Conservation (phyloP, 306 rosid species). For the Trifolium fragiferum region DNA sequence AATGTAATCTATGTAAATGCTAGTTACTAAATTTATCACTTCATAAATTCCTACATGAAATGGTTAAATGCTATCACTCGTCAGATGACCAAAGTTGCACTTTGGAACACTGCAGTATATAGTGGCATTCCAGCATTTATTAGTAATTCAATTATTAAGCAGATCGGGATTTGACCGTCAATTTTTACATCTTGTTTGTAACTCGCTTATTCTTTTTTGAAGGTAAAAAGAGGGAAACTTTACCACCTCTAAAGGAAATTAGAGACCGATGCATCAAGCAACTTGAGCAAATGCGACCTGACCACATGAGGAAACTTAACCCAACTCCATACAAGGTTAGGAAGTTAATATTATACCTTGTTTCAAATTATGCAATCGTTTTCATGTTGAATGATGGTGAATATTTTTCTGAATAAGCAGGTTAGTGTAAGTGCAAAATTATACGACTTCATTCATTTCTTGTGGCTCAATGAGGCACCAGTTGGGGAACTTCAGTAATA, state of each 20-base stretch:
- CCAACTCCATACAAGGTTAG: slow-evolving; percentile 95
- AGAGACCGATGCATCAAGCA: slow-evolving; percentile 83
- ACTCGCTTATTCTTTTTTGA: slow-evolving; percentile 40
- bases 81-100: neutral
- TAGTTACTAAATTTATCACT: slow-evolving; percentile 28
- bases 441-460: slow-evolving; percentile 89
- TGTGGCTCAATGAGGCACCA: slow-evolving; percentile 98
- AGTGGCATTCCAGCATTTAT: neutral
- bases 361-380: neutral
- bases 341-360: slow-evolving; percentile 21
- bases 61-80: neutral
- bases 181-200: slow-evolving; percentile 18
- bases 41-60: slow-evolving; percentile 2
- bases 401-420: slow-evolving; percentile 46
- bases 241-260: slow-evolving; percentile 74
- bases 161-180: slow-evolving; percentile 30
- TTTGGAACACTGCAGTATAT: neutral
- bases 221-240: slow-evolving; percentile 64
- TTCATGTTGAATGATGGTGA: slow-evolving; percentile 27
- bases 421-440: slow-evolving; percentile 90
- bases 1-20: neutral
- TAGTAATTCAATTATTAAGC: slow-evolving; percentile 12
- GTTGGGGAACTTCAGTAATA: slow-evolving; percentile 87
- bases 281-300: slow-evolving; percentile 89
- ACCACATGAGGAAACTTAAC: slow-evolving; percentile 97